These are phyloP conservation scores for Nepenthes mirabilis DNA, from an alignment of 148 eudicot species.

Conservation along the genomic window DNA sequence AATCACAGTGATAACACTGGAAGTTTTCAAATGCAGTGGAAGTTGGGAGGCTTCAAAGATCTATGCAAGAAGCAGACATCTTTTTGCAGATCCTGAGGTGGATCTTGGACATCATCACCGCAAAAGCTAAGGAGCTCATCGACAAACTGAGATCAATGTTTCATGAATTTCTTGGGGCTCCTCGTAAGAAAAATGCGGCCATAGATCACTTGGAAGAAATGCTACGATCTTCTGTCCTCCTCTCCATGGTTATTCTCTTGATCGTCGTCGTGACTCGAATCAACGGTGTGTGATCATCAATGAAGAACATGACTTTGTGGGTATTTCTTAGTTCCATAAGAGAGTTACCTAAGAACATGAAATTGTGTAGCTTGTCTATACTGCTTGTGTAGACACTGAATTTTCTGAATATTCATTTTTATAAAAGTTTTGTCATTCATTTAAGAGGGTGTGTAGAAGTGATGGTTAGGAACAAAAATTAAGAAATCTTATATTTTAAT, in stretches of 20 bases:
- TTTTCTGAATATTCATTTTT: no score
- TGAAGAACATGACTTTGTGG: no score
- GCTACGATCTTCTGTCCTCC: conserved; percentile 28
- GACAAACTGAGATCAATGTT: background rate
- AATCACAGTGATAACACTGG: no score
- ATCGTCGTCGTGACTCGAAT: conserved; percentile 38
- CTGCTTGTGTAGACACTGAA: no score
- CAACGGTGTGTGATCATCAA: conserved; percentile 7
- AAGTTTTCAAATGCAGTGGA: conserved; percentile 17
- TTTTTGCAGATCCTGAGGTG: conserved; percentile 19
- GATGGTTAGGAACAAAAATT: no score
- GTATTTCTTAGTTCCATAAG: no score
- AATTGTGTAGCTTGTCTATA: no score
- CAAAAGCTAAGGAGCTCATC: conserved; percentile 21
- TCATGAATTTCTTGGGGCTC: conserved; percentile 6
- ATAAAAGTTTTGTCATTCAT: no score
- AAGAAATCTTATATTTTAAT: no score
- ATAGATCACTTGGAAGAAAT: conserved; percentile 20
- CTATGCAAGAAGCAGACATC: conserved; percentile 14
- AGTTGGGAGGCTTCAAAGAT: conserved; percentile 6
- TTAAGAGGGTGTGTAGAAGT: no score
- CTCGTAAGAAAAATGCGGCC: conserved; percentile 10
- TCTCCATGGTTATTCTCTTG: conserved; percentile 30
- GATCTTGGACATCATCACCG: conserved; percentile 25
- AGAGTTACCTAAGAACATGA: no score